phyloP scores from a whole-genome alignment of 768 basidiomycete species.

The Multifurca ochricompacta region DNA sequence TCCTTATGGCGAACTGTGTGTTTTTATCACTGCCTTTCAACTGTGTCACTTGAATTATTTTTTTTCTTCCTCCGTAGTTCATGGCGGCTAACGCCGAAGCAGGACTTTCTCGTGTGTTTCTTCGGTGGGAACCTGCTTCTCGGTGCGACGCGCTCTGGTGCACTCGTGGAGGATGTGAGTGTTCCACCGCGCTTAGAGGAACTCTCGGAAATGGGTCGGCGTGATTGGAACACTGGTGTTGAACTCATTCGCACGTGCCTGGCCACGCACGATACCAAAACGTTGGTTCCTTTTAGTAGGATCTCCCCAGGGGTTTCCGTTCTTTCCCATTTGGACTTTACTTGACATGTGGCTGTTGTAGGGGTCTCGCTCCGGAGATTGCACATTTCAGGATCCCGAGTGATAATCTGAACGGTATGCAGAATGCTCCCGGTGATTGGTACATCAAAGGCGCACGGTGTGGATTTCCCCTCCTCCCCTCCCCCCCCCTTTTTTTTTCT shows the following conservation, averaged over 20 bases:
- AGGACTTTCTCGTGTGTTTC: constrained; percentile 96
- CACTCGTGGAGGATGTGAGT: constrained; percentile 45
- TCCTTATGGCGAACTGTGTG: constrained; percentile 30
- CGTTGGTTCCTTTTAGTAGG: constrained; percentile 41
- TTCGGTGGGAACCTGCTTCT: constrained; percentile 87
- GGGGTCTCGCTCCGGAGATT: constrained; percentile 84
- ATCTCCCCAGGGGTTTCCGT: background rate
- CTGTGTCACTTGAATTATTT: background rate
- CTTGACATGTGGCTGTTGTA: constrained; percentile 26
- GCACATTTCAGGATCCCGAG: constrained; percentile 70
- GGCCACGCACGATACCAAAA: constrained; percentile 73
- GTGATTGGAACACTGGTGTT: constrained; percentile 77
- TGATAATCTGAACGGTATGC: constrained; percentile 41
- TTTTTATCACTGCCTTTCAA: constrained; percentile 1
- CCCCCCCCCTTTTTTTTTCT: too few relatives aligned
- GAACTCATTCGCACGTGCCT: constrained; percentile 86
- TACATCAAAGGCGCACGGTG: constrained; percentile 81
- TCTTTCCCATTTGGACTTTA: background rate
- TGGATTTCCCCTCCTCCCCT: too few relatives aligned
- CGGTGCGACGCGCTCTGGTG: constrained; percentile 67
- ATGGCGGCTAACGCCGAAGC: constrained; percentile 78
- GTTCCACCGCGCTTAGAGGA: constrained; percentile 59
- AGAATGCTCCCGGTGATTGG: constrained; percentile 60
- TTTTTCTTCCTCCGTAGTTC: constrained; percentile 31
- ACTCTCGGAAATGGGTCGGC: constrained; percentile 50